Evolutionary conservation across 2,329 filamentous ascomycete species (phyloP).

Genomic region (Orbilia blumenaviensis): DNA sequence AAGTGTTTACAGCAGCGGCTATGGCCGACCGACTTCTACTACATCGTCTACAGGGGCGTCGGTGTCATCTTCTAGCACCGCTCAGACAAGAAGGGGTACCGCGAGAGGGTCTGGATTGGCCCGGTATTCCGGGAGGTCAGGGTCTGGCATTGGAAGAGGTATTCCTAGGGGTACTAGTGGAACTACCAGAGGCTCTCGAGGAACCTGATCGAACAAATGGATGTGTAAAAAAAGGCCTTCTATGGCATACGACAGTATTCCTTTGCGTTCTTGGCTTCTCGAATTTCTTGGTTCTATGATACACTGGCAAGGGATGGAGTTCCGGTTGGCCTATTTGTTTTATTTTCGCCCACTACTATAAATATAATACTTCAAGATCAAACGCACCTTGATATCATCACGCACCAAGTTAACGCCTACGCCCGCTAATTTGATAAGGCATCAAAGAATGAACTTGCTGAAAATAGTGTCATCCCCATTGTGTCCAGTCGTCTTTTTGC

Average conservation of each 20-base stretch:
- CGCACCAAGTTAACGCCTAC: slow-evolving; percentile 24
- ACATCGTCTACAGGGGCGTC: not conserved
- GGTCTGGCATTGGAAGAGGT: slow-evolving; percentile 60
- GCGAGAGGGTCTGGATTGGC: slow-evolving; percentile 34
- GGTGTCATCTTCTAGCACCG: slow-evolving; percentile 13
- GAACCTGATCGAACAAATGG: not conserved
- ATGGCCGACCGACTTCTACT: slow-evolving; percentile 11
- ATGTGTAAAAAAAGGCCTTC: slow-evolving; percentile 14
- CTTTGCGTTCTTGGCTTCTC: not conserved
- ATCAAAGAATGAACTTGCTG: not conserved
- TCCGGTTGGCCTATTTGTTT: slow-evolving; percentile 19
- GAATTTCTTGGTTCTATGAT: not conserved
- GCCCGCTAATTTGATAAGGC: slow-evolving; percentile 12
- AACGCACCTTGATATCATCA: not conserved
- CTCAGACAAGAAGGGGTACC: slow-evolving; percentile 31
- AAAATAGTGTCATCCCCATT: slow-evolving; percentile 19
- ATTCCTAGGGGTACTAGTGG: slow-evolving; percentile 61
- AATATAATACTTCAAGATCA: not conserved
- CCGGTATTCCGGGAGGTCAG: slow-evolving; percentile 50
- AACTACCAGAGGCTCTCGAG: slow-evolving; percentile 52
- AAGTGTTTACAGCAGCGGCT: slow-evolving; percentile 38
- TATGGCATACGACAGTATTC: not conserved
- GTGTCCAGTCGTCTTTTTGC: slow-evolving; percentile 18
- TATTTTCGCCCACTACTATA: slow-evolving; percentile 1
- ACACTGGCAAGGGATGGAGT: slow-evolving; percentile 38